Conservation (phyloP, 164 flowering plant genomes). For the Magnolia kwangsiensis region DNA sequence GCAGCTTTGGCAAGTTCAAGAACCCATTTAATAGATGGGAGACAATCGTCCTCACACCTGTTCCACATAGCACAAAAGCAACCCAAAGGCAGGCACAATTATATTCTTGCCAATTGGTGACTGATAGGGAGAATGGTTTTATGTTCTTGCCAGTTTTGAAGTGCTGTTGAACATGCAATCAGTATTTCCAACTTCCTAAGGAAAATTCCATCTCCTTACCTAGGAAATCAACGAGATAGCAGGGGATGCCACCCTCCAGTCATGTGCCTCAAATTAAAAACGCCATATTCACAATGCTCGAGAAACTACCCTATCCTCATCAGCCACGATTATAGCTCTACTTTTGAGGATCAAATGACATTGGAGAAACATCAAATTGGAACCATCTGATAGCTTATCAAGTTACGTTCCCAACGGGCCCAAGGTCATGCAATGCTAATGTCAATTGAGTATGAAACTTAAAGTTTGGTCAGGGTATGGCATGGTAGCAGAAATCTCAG, state of each 20-base stretch:
- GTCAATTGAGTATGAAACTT: too few relatives aligned
- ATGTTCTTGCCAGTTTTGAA: background rate
- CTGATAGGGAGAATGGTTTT: too few relatives aligned
- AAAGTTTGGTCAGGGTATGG: too few relatives aligned
- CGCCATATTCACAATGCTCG: background rate
- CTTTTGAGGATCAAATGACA: too few relatives aligned
- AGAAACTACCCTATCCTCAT: background rate
- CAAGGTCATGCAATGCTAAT: too few relatives aligned
- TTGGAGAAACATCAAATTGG: too few relatives aligned
- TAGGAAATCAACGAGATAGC: background rate
- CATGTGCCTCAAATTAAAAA: background rate
- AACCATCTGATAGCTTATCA: too few relatives aligned
- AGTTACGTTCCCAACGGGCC: too few relatives aligned
- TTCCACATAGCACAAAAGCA: constrained; percentile 10
- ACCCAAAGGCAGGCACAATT: background rate
- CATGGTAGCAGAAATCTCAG: too few relatives aligned
- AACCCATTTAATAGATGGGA: constrained; percentile 90
- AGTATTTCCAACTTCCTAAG: background rate
- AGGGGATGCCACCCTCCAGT: background rate
- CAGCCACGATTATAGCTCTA: too few relatives aligned
- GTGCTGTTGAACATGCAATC: background rate
- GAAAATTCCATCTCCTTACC: background rate
- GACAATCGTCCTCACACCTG: constrained; percentile 91
- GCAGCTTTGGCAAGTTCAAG: constrained; percentile 87
- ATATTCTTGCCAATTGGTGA: background rate